Evolutionary conservation across 148 eudicot species (phyloP).

Genomic region (Fagopyrum tataricum): DNA sequence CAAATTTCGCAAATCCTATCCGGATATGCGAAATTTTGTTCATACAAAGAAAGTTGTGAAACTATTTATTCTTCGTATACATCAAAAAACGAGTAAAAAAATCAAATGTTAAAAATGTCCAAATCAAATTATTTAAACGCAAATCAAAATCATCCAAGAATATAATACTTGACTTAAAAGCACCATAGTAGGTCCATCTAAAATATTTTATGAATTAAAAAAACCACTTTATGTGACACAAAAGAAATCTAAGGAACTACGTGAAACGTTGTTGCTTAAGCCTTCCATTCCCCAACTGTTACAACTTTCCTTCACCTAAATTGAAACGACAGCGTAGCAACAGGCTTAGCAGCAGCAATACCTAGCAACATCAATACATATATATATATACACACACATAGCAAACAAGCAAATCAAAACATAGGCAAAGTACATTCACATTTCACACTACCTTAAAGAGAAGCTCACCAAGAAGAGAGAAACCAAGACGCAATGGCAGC

Average conservation of each 20-base stretch:
- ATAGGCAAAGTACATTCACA: background rate
- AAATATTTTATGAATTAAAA: background rate
- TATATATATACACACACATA: background rate
- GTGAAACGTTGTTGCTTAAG: conserved; percentile 2
- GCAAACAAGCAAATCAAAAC: background rate
- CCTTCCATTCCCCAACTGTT: background rate
- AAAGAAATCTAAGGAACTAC: background rate
- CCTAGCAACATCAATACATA: background rate
- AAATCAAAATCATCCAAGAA: too few relatives aligned
- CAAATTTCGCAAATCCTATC: too few relatives aligned
- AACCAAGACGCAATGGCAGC: background rate
- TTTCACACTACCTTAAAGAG: background rate
- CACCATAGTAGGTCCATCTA: background rate
- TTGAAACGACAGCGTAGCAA: conserved; percentile 9
- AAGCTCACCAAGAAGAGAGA: background rate
- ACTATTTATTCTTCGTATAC: too few relatives aligned
- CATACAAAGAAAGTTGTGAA: too few relatives aligned
- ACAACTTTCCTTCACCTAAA: conserved; percentile 4
- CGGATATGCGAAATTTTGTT: too few relatives aligned
- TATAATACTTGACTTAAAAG: background rate
- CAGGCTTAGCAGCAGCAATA: background rate
- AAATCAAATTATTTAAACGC: too few relatives aligned
- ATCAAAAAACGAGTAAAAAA: too few relatives aligned
- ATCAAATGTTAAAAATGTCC: too few relatives aligned
- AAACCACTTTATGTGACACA: background rate